Evolutionary conservation across 2,329 filamentous ascomycete genomes (phyloP), one percentile per base, ranked within the genome.

Genomic region (Aquanectria penicillioides): DNA sequence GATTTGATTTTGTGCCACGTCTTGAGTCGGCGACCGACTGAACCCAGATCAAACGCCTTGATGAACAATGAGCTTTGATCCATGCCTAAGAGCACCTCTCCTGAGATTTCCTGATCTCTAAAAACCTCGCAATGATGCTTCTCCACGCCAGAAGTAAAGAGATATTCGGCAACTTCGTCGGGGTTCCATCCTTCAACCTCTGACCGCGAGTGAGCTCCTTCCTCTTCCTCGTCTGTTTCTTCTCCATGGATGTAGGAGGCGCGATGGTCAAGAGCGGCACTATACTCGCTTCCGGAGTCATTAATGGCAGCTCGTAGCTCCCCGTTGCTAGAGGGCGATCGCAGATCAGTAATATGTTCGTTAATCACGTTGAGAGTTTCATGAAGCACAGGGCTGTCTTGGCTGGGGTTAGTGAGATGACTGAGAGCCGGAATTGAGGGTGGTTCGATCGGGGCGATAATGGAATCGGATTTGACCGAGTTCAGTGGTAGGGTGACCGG

Each of bases 1-100:
- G 87, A 82, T 76, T 97, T 97, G 75, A 98, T 94, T 77, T 95
- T 97, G 76, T 97, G 93, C 94, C 94, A 98, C 2, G 94, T 97
- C 75, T 96, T 96, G 61, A 98, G 78, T 61, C 94, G 86, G 56
- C 92, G 86, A 8, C 94, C 94, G 67, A 98, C 94, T 3, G 94
- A 92, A 15, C 94, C 94, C 65, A 98, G 83, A 67, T 97, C 92
- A 69, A 97, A 97, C 41, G 95, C 94, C 73, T 97, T 97, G 80
- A 98, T 89, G 74, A 97, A 97, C 13, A 98, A 83, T 33, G 95
- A 96, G 56, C 92, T 92, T 78, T 97, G 94, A 69, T 97, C 93
- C 92, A 98, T 97, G 50, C 92, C 92, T 49, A 99, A 79, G 33
- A 99, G 79, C 4, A 98, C 94, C 69, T 98, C 94, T 44, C 95